Percentiles rank a stretch among this genome's conserved stretches.
Conservation (phyloP, 306 rosid genomes). For the Malus sieversii region DNA sequence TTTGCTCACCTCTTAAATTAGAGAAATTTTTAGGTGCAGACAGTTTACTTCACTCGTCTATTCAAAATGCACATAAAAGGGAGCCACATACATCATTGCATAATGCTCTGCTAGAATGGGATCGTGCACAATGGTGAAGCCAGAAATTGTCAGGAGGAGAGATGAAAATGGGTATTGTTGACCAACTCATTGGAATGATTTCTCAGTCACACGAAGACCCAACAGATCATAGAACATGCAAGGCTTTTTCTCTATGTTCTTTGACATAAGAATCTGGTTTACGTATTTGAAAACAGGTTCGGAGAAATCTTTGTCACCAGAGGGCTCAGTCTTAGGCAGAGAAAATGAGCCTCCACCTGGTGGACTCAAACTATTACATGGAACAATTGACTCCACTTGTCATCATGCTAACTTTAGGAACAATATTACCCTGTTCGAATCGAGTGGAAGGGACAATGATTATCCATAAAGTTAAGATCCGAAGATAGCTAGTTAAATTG, state of each 20-base stretch:
- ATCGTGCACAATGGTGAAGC: no score
- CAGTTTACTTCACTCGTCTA: no score
- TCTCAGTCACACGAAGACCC: slow-evolving; percentile 65
- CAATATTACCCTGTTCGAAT: neutral
- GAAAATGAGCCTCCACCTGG: neutral
- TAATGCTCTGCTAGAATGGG: no score
- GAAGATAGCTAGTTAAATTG: slow-evolving; percentile 12
- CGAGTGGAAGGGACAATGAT: slow-evolving; percentile 3
- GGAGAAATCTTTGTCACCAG: slow-evolving; percentile 41
- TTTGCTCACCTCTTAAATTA: no score
- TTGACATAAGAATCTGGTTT: slow-evolving; percentile 65
- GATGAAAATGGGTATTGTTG: slow-evolving; percentile 36
- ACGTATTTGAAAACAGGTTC: slow-evolving; percentile 55
- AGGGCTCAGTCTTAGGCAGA: slow-evolving; percentile 18
- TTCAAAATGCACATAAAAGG: no score
- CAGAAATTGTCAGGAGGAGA: no score
- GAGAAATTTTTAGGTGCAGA: no score
- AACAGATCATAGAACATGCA: slow-evolving; percentile 69
- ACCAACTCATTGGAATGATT: slow-evolving; percentile 71
- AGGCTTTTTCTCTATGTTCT: slow-evolving; percentile 64
- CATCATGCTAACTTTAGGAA: neutral
- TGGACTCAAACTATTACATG: slow-evolving; percentile 14
- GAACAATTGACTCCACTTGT: slow-evolving; percentile 6
- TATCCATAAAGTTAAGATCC: slow-evolving; percentile 6
- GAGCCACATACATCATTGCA: no score